These are phyloP conservation scores for Lignosus rhinocerotis DNA, from an alignment of 1,284 basidiomycete genomes.

Conservation along the genomic window DNA sequence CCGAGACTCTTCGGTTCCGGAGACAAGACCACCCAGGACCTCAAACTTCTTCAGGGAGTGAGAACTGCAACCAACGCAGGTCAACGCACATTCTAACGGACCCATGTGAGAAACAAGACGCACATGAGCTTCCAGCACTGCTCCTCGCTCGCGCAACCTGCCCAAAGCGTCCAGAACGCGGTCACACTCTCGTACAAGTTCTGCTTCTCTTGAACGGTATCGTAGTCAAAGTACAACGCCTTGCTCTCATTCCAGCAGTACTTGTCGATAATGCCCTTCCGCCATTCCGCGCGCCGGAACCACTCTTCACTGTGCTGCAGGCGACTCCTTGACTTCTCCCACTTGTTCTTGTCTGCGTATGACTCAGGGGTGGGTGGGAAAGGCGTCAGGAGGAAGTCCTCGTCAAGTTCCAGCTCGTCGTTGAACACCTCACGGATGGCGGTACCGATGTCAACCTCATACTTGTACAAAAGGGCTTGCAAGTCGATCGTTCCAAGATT, in stretches of 20 bases:
- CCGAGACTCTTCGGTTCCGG: constrained; percentile 95
- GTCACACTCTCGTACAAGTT: constrained; percentile 95
- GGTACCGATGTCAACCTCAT: constrained; percentile 91
- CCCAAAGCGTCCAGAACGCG: constrained; percentile 96
- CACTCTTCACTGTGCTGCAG: constrained; percentile 82
- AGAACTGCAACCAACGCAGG: constrained; percentile 47
- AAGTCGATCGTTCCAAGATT: constrained; percentile 97
- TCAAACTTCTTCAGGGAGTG: constrained; percentile 94
- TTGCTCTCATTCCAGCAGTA: constrained; percentile 98
- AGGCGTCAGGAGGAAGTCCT: constrained; percentile 88
- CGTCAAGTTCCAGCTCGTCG: constrained; percentile 87
- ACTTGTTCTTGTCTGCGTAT: constrained; percentile 60
- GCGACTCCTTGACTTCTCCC: constrained; percentile 61
- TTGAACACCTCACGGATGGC: constrained; percentile 95
- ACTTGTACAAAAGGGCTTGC: constrained; percentile 90
- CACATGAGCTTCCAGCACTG: constrained; percentile 93
- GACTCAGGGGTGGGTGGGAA: constrained; percentile 86
- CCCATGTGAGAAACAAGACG: constrained; percentile 34
- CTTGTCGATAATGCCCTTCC: constrained; percentile 86
- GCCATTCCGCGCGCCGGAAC: constrained; percentile 84
- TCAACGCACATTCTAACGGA: constrained; percentile 3
- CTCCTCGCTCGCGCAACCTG: constrained; percentile 92
- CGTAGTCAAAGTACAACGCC: constrained; percentile 95
- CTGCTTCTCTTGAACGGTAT: constrained; percentile 88
- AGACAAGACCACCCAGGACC: constrained; percentile 92